These are phyloP conservation scores for Yarrowia yakushimensis DNA, from an alignment of 805 yeast genomes.

Conservation along the genomic window DNA sequence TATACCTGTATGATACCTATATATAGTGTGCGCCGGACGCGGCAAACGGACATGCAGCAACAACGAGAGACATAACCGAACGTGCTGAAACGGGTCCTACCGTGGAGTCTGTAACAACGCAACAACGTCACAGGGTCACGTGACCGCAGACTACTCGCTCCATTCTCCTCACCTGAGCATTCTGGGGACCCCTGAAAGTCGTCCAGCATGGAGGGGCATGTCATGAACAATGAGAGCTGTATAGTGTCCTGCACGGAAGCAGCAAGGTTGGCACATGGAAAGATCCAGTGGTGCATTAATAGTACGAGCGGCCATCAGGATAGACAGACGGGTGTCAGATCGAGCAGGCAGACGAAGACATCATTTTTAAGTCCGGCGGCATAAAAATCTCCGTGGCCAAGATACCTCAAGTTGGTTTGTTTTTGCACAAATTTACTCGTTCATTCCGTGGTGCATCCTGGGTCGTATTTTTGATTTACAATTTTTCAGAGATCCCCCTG, in stretches of 20 bases:
- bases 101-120: neutral
- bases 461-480: conserved; percentile 12
- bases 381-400: neutral
- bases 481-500: neutral
- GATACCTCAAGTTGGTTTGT: too few species aligned
- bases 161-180: neutral
- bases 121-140: neutral
- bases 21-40: neutral
- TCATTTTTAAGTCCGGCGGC: too few species aligned
- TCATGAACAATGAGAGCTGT: neutral
- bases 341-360: neutral
- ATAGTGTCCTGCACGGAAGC: conserved; percentile 1
- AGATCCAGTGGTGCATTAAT: neutral
- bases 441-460: neutral
- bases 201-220: neutral
- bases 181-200: neutral
- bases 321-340: neutral
- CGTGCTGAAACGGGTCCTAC: neutral
- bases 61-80: neutral
- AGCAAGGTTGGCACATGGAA: neutral
- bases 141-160: neutral
- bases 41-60: neutral
- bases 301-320: too few species aligned
- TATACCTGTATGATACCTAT: neutral
- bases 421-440: neutral